Evolutionary conservation across 176 grass and related monocot species (phyloP), one percentile per base, ranked within the genome.

Genomic region (Carex kokanica): DNA sequence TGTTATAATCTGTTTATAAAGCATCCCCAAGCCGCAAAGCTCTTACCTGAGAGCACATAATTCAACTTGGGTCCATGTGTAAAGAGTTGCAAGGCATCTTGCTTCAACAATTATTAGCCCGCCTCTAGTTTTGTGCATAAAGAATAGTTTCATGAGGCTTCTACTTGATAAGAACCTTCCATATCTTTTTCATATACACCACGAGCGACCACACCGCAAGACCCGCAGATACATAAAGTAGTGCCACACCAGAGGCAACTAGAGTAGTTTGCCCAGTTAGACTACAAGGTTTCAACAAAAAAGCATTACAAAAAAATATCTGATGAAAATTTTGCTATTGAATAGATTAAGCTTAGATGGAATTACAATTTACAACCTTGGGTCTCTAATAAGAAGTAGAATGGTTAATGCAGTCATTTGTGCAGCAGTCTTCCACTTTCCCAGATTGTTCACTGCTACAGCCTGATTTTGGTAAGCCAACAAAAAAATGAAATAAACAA

Each of bases 151-250:
- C 14, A 51, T 32, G 47, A 78, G 17, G 58, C 23, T 55, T 64
- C 88, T 93, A 93, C 86, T 93, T 93, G 34, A 99, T 64, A 90
- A 99, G 88, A 85, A 93, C 89, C 87, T 78, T 87, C 91, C 89
- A 92, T 90, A 99, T 96, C 81, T 93, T 99, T 89, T 74, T 99
- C 88, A 95, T 90, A 86, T 96, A 99, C 68, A 96, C 93, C 81
- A 88, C 91, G 63, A 99, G 85, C 66, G 97, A 95, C 97, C 89
- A 93, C 62, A 99, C 89, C 24, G 97, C 97, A 83, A 95, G 97
- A 79, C 91, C 89, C 69, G 97, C 85, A 18, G 97, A 99, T 60
- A 91, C 47, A 82, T 99, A 99, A 73, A 99, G 97, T 78, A 99
- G 84, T 31, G 55, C 78, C 17, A 95, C 85, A 73, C 97, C 91